Conservation (phyloP, 1,139 yeast species). For the Kodamaea suecica region DNA sequence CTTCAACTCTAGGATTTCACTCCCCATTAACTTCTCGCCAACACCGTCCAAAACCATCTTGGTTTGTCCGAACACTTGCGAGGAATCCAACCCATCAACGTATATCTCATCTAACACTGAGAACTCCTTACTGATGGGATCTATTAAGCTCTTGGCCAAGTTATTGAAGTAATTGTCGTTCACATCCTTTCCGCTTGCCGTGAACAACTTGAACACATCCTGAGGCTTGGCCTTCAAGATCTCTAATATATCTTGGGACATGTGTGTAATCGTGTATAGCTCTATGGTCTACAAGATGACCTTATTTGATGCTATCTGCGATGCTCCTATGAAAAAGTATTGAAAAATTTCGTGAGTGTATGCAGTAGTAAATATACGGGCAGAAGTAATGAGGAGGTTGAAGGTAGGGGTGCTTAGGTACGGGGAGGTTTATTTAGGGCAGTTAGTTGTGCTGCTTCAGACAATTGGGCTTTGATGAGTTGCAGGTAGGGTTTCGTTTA, state of each 20-base stretch:
- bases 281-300: too few species aligned
- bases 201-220: constrained; percentile 24
- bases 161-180: constrained; percentile 24
- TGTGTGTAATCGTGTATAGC: too few species aligned
- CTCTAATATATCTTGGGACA: constrained; percentile 21
- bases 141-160: constrained; percentile 55
- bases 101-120: constrained; percentile 80
- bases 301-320: too few species aligned
- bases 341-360: too few species aligned
- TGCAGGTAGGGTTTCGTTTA: too few species aligned
- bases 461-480: too few species aligned
- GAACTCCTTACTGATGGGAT: constrained; percentile 60
- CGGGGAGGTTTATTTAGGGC: too few species aligned
- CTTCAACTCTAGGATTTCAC: constrained; percentile 42
- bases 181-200: constrained; percentile 13
- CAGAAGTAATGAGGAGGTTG: too few species aligned
- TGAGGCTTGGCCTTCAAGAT: constrained; percentile 25
- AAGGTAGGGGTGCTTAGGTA: too few species aligned
- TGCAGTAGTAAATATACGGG: too few species aligned
- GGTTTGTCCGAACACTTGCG: constrained; percentile 92
- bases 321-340: too few species aligned
- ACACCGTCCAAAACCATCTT: constrained; percentile 76
- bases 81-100: constrained; percentile 82
- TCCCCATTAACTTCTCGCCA: constrained; percentile 53
- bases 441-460: too few species aligned